Conservation (phyloP, 2,329 filamentous ascomycete genomes). For the Penicillium concentricum region DNA sequence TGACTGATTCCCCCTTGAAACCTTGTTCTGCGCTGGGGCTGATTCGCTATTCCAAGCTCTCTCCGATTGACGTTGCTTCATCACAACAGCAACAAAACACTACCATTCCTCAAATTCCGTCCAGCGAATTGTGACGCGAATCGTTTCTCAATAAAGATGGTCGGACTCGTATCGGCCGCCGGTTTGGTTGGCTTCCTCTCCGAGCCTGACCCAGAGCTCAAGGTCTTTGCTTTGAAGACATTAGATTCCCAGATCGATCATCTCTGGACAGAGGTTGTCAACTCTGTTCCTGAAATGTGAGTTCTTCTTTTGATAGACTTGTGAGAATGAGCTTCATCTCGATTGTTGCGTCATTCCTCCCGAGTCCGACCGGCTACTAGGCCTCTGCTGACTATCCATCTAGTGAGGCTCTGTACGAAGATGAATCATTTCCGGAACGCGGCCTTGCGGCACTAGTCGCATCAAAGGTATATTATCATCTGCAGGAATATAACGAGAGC, state of each 20-base stretch:
- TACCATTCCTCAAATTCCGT: slow-evolving; percentile 13
- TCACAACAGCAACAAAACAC: slow-evolving; percentile 28
- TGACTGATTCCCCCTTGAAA: slow-evolving; percentile 1
- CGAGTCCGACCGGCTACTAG: slow-evolving; percentile 1
- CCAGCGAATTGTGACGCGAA: slow-evolving; percentile 11
- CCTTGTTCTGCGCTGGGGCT: slow-evolving; percentile 17
- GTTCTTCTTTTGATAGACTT: slow-evolving; percentile 29
- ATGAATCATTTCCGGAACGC: slow-evolving; percentile 89
- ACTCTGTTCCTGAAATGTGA: slow-evolving; percentile 89
- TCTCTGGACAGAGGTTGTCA: slow-evolving; percentile 96
- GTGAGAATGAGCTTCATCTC: background rate
- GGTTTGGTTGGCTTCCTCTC: slow-evolving; percentile 93
- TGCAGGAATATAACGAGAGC: slow-evolving; percentile 98
- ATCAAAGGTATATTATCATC: slow-evolving; percentile 97
- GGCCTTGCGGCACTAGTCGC: slow-evolving; percentile 92
- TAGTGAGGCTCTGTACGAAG: slow-evolving; percentile 96
- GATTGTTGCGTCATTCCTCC: slow-evolving; percentile 3
- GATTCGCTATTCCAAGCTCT: slow-evolving; percentile 27
- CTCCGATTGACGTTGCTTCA: slow-evolving; percentile 33
- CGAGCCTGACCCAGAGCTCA: slow-evolving; percentile 90
- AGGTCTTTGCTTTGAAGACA: slow-evolving; percentile 90
- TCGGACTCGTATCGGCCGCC: slow-evolving; percentile 88
- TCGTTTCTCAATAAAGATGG: slow-evolving; percentile 60
- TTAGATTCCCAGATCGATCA: slow-evolving; percentile 96
- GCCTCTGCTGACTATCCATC: slow-evolving; percentile 15